Conservation (phyloP, 2,329 filamentous ascomycete genomes). For the Colletotrichum gigasporum region DNA sequence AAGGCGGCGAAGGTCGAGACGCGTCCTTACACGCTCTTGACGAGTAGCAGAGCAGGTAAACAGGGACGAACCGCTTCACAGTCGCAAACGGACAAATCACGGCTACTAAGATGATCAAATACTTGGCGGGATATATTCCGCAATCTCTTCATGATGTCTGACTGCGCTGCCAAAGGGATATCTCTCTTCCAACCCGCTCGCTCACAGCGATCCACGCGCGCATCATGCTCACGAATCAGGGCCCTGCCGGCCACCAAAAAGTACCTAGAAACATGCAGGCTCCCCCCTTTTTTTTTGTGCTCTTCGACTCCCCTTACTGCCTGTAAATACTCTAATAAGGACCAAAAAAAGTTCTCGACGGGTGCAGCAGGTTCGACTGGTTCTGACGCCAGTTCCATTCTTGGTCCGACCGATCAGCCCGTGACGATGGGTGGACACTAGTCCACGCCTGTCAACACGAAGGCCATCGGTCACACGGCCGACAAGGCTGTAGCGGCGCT, state of each 20-base stretch:
- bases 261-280: not conserved
- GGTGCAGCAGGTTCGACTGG: not conserved
- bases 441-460: not conserved
- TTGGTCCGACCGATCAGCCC: not conserved
- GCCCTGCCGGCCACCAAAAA: not conserved
- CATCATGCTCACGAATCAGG: slow-evolving; percentile 5
- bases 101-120: not conserved
- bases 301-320: not conserved
- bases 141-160: not conserved
- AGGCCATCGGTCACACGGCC: not conserved
- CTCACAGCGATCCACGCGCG: not conserved
- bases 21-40: too few relatives aligned
- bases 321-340: slow-evolving; percentile 6
- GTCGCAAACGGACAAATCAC: too few relatives aligned
- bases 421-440: not conserved
- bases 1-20: too few relatives aligned
- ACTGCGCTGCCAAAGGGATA: not conserved
- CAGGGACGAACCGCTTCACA: too few relatives aligned
- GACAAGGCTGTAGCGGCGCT: slow-evolving; percentile 9
- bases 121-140: not conserved
- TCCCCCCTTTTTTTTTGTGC: not conserved
- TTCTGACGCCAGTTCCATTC: not conserved
- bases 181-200: not conserved
- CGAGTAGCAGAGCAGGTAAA: too few relatives aligned
- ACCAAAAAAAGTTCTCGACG: not conserved